Percentiles rank a stretch among this genome's conserved stretches.
Evolutionary conservation across 345 rosid species (phyloP).

Genomic region (Jatropha curcas): DNA sequence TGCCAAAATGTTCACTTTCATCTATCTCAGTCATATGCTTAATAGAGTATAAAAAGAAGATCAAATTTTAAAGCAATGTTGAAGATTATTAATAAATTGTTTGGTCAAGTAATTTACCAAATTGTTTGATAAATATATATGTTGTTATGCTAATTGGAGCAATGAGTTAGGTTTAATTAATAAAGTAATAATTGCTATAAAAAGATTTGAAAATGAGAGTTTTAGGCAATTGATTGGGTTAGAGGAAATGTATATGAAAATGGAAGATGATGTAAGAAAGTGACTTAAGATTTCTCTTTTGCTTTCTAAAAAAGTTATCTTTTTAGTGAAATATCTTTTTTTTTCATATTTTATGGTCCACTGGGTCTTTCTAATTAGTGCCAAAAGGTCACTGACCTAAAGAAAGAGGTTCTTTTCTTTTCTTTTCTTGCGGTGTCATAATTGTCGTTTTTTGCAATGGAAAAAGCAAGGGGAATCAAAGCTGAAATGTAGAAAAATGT

Average conservation of each 20-base stretch:
- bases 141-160: not conserved
- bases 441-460: not conserved
- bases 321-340: conserved; percentile 2
- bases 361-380: not conserved
- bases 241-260: not conserved
- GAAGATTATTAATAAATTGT: conserved; percentile 6
- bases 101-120: too few species aligned
- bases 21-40: not conserved
- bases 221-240: not conserved
- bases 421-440: not conserved
- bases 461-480: not conserved
- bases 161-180: not conserved
- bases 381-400: not conserved
- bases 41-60: not conserved
- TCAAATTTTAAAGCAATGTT: not conserved
- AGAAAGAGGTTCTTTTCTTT: not conserved
- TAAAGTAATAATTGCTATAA: conserved; percentile 9
- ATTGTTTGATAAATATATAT: not conserved
- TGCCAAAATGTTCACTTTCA: not conserved
- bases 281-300: conserved; percentile 16
- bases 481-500: too few species aligned
- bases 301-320: conserved; percentile 15
- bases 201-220: conserved; percentile 18
- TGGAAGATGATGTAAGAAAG: conserved; percentile 17
- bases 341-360: not conserved